Evolutionary conservation across 2,329 filamentous ascomycete species (phyloP).

Genomic region (Pezicula radicicola): DNA sequence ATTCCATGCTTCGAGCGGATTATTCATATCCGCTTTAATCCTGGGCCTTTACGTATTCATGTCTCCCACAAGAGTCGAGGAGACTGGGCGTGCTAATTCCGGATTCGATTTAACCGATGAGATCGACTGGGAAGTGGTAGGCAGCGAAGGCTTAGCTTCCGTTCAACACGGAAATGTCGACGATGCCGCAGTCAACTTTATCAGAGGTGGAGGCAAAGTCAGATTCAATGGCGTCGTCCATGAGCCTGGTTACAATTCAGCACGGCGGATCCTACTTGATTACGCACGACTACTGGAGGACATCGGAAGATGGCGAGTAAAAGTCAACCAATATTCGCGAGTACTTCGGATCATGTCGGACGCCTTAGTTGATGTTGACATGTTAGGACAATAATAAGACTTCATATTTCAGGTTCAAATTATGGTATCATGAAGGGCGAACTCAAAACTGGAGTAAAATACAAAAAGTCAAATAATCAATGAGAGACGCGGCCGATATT

Average conservation of each 20-base stretch:
- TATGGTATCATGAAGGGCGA: background rate
- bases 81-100: slow-evolving; percentile 15
- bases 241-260: slow-evolving; percentile 46
- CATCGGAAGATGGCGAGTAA: slow-evolving; percentile 44
- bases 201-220: slow-evolving; percentile 44
- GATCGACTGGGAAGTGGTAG: slow-evolving; percentile 45
- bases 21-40: slow-evolving; percentile 49
- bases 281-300: slow-evolving; percentile 50
- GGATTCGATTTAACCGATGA: slow-evolving; percentile 44
- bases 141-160: slow-evolving; percentile 37
- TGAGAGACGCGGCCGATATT: slow-evolving; percentile 6
- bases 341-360: slow-evolving; percentile 54
- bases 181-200: slow-evolving; percentile 37
- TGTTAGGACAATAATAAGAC: slow-evolving; percentile 3
- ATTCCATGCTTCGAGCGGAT: slow-evolving; percentile 44
- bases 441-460: slow-evolving; percentile 3
- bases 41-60: slow-evolving; percentile 50
- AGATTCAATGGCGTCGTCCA: slow-evolving; percentile 44
- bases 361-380: slow-evolving; percentile 31
- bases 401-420: background rate
- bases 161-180: slow-evolving; percentile 20
- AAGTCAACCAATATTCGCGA: slow-evolving; percentile 43
- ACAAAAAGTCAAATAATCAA: background rate
- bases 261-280: slow-evolving; percentile 46
- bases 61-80: slow-evolving; percentile 24